These are phyloP conservation scores for Aureobasidium sp. DNA, from an alignment of 2,329 filamentous ascomycete genomes.

Conservation along the genomic window DNA sequence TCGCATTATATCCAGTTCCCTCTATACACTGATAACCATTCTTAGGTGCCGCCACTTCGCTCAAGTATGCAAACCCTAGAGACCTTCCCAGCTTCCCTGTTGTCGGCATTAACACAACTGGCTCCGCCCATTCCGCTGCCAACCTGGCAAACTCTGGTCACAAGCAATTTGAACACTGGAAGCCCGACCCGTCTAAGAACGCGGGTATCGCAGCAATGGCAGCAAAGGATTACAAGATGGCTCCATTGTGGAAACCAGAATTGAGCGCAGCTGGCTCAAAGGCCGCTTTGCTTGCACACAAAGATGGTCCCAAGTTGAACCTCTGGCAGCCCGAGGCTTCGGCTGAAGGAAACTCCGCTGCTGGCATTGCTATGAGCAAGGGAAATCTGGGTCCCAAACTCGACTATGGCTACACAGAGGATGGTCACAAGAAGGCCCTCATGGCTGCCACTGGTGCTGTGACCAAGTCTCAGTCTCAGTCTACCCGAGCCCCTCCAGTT, in stretches of 20 bases:
- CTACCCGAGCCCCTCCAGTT: conserved; percentile 49
- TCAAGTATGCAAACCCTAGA: conserved; percentile 64
- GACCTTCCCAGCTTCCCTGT: conserved; percentile 70
- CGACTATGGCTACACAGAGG: conserved; percentile 38
- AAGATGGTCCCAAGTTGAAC: conserved; percentile 42
- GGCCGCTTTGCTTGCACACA: conserved; percentile 61
- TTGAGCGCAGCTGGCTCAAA: conserved; percentile 60
- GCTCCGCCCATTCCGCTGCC: conserved; percentile 66
- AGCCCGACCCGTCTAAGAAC: conserved; percentile 51
- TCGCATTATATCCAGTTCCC: not conserved
- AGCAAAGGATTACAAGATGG: conserved; percentile 53
- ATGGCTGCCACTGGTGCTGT: conserved; percentile 72
- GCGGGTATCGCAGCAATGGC: conserved; percentile 51
- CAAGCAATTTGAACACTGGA: conserved; percentile 58
- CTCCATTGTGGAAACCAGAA: conserved; percentile 54
- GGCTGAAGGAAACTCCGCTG: conserved; percentile 56
- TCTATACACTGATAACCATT: conserved; percentile 13
- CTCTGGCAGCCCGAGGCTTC: conserved; percentile 43
- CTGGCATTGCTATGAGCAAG: conserved; percentile 56
- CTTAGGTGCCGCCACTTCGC: conserved; percentile 50
- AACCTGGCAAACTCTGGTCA: conserved; percentile 64
- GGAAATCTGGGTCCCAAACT: conserved; percentile 37
- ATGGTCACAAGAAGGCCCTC: conserved; percentile 57
- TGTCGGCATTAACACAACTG: conserved; percentile 46
- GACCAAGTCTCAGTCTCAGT: conserved; percentile 46